Base-by-base conservation (phyloP, 768 basidiomycete species). In the Naganishia kalamii region DNA sequence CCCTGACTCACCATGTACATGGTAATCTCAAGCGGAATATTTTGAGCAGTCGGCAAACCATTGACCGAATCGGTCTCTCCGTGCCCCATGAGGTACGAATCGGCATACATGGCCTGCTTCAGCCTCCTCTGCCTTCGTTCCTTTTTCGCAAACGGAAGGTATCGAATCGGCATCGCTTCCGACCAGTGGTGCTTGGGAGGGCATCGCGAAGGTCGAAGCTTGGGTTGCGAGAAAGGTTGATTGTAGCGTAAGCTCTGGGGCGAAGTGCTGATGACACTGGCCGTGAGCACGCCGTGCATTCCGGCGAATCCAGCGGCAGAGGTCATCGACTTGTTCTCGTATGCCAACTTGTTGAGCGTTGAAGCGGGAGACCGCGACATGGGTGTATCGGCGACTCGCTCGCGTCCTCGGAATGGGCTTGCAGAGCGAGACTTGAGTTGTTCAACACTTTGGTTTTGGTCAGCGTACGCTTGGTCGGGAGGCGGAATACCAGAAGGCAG, bases 11-110 rank as follows among this genome's bases (percentile, higher is more conserved):
- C 65, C 75, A 77, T 77, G 62, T 70, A 75, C 63, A 77, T 65
- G 13, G 62, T 74, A 51, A 75, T 70, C 63, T 75, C 75, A 3
- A 74, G 49, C 1, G 75, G 75, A 15, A 77, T 72, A 33, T 73
- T 73, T 13, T 73, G 72, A 47, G 43, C 27, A 60, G 60, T 23
- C 62, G 25, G 46, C 48, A 54, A 63, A 6, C 60, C 60, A 41
- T 66, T 41, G 19, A n/a, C 12, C 2, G 37, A 37, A 15, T 35
- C 63, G 13, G 29, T 41, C 0, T 43, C 50, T 2, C 10, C 23
- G 8, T 21, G 21, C 10, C 23, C 35, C 21, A 57, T 35, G n/a
- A 57, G 11, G n/a, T 23, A 57, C 23, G 60, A 61, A 19, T 57
- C 54, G 2, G 60, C 51, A 51, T 57, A 35, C 68, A 62, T 33